Evolutionary conservation across 2,329 filamentous ascomycete species (phyloP), one percentile per base, ranked within the genome.

Genomic region (Verruconis gallopava): DNA sequence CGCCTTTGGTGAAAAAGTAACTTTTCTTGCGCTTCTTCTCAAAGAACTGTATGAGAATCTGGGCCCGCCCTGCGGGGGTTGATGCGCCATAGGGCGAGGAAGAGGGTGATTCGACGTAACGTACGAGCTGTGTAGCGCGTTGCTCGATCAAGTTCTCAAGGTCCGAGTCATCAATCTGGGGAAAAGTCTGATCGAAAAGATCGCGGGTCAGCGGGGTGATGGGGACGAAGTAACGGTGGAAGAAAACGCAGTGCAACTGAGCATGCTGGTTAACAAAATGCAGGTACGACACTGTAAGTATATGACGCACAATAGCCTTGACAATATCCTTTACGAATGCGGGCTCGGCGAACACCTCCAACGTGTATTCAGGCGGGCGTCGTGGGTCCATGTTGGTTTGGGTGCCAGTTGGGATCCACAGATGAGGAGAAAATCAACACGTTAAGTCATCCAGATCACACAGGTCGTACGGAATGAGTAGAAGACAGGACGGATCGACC

Each of bases 181-280:
- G 88, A 20, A 96, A 75, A 22, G 85, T 88, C 47, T 94, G 73
- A 62, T 93, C 88, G 50, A 95, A 79, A 48, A 95, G 78, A 57
- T 95, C 88, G 64, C 85, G 80, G 48, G 85, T 86, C 48, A 77
- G 75, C 4, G 91, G 89, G 33, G 75, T 69, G 52, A 95, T 74
- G 45, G 85, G 79, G 44, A 85, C 85, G 69, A 96, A 95, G 74
- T 89, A 93, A 56, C 91, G 82, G 67, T 95, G 88, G 73, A 96
- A 96, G 76, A 96, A 98, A 61, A 96, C 95, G 39, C 88, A 93
- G 62, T 95, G 88, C 38, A 96, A 32, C 36, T 34, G 20, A 38
- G 17, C 13, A 30, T 38, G 22, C 39, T 20, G 28, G 40, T 37
- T 18, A 36, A 13, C 9, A 21, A 36, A 15, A 21, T 18, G 9